Evolutionary conservation across 2,329 filamentous ascomycete genomes (phyloP).

Genomic region (Apiospora aurea): DNA sequence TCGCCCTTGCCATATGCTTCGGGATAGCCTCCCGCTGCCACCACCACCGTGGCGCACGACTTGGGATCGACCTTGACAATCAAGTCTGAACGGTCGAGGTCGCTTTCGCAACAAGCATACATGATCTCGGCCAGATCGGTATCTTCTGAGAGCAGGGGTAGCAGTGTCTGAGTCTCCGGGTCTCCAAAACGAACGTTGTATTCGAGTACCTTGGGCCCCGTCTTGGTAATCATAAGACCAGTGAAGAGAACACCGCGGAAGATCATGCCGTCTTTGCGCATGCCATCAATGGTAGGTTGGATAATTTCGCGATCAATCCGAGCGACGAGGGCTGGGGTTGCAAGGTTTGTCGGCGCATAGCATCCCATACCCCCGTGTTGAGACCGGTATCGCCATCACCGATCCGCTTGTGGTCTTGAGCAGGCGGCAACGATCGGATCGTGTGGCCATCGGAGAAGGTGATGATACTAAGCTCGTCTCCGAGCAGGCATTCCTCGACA

Average conservation of each 20-base stretch:
- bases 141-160: conserved; percentile 45
- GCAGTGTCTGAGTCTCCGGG: conserved; percentile 82
- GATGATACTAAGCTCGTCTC: conserved; percentile 90
- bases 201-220: conserved; percentile 81
- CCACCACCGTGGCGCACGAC: conserved; percentile 91
- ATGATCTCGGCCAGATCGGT: conserved; percentile 89
- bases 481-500: conserved; percentile 91
- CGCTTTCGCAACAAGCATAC: conserved; percentile 81
- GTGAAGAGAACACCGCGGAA: conserved; percentile 83
- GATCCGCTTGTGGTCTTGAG: conserved; percentile 96
- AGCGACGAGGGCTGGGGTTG: conserved; percentile 76
- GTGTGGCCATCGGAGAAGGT: conserved; percentile 91
- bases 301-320: conserved; percentile 82
- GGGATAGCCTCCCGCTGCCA: conserved; percentile 91
- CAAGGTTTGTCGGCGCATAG: conserved; percentile 88
- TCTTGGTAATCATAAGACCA: conserved; percentile 80
- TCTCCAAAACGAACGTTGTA: conserved; percentile 96
- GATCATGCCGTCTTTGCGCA: conserved; percentile 79
- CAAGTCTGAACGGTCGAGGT: conserved; percentile 67
- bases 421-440: conserved; percentile 83
- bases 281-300: conserved; percentile 88
- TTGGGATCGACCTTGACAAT: conserved; percentile 70
- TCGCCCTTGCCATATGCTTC: conserved; percentile 83
- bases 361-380: conserved; percentile 99
- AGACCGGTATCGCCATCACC: conserved; percentile 89